Evolutionary conservation across 78 protist species (phyloP).

Genomic region (Trichosphaerium sp.): DNA sequence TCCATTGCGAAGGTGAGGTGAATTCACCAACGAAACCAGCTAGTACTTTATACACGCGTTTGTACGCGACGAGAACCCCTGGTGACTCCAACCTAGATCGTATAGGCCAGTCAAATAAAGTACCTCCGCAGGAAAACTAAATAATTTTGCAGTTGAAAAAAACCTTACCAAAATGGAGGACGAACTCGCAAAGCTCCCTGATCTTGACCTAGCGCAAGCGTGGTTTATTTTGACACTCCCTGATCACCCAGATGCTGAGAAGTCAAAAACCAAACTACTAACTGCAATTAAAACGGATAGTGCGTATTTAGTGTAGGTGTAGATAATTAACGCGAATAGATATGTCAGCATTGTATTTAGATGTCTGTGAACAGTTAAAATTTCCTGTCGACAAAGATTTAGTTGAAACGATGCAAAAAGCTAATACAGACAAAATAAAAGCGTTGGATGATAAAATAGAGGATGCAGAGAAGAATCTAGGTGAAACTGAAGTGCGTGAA

Average conservation of each 20-base stretch:
- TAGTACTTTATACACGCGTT: no score
- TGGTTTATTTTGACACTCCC: conserved; percentile 13
- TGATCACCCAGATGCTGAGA: background rate
- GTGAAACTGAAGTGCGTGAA: conserved; percentile 92
- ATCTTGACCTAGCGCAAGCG: no score
- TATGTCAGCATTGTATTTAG: conserved; percentile 65
- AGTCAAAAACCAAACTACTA: background rate
- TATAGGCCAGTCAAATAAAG: no score
- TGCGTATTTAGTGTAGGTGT: conserved; percentile 5
- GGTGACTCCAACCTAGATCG: no score
- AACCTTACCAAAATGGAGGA: no score
- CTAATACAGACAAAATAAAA: conserved; percentile 27
- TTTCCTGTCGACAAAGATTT: conserved; percentile 35
- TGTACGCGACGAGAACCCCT: no score
- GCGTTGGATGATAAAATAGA: conserved; percentile 49
- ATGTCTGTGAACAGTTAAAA: conserved; percentile 32
- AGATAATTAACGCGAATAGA: conserved; percentile 3
- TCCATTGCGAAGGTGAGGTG: no score
- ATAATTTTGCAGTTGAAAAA: no score
- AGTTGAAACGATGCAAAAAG: conserved; percentile 4
- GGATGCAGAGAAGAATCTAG: conserved; percentile 81
- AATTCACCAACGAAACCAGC: no score
- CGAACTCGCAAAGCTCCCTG: no score
- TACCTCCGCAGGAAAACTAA: no score
- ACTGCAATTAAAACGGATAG: conserved; percentile 23